Base-by-base conservation (phyloP, 768 basidiomycete species). In the Holtermannia corniformis region DNA sequence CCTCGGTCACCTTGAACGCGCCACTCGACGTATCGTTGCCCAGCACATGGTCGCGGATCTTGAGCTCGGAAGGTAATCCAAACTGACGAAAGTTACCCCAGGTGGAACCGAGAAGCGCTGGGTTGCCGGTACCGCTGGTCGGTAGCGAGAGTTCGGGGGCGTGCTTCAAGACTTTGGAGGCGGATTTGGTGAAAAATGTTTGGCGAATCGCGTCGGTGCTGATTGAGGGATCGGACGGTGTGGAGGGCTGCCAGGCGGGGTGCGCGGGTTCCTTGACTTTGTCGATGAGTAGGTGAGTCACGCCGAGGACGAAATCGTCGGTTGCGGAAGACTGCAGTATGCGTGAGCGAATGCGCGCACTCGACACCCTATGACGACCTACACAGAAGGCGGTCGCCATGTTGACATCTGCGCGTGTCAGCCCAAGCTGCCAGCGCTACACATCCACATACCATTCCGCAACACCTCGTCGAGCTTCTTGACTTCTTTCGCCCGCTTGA, bases 351-450 rank as follows among this genome's bases (percentile, higher is more conserved):
- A 37, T 37, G 10, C 7, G 32, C 32, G 7, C 32, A 7, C 16
- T 37, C 32, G 16, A 7, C 32, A 37, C 10, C 46, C 43, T 46
- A 41, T 50, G 26, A 41, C 24, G 52, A 80, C 88, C 76, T 72
- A 92, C 91, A 62, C 86, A 87, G 71, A 82, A 93, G 14, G 89
- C 90, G 27, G 85, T 82, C 19, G 88, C 91, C 64, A 96, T 85
- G 60, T 80, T 81, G 58, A 91, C 76, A 66, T 97, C 64, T 65
- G 26, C 11, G 37, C 12, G n/a, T n/a, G 37, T 41, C 37, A 41
- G 37, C 37, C 37, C n/a, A 41, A n/a, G n/a, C n/a, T 41, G n/a
- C 37, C 37, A 41, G 12, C n/a, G n/a, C 12, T 41, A 12, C n/a
- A n/a, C 43, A 44, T 44, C 10, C 20, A 57, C 60, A 44, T 24